Percentiles rank a stretch among this genome's conserved stretches.
Conservation (phyloP, 352 stramenopile species). For the Phytophthora cryptogea region DNA sequence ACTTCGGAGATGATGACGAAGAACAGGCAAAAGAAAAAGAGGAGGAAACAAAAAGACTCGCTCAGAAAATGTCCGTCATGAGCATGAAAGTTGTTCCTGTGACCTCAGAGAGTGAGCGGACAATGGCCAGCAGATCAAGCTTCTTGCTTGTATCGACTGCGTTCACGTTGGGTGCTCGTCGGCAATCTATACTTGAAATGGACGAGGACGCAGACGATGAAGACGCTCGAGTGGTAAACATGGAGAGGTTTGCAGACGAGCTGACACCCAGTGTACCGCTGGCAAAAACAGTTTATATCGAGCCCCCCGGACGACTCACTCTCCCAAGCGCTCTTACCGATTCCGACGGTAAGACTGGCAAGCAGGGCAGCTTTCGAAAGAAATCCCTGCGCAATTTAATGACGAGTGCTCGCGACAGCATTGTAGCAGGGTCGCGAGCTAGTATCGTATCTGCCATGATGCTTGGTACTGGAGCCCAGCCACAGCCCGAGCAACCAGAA, state of each 20-base stretch:
- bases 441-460: constrained; percentile 21
- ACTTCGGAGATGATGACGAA: constrained; percentile 84
- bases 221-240: constrained; percentile 36
- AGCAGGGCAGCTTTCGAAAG: constrained; percentile 1
- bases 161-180: constrained; percentile 15
- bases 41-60: constrained; percentile 55
- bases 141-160: constrained; percentile 19
- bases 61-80: constrained; percentile 63
- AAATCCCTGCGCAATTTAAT: constrained; percentile 20
- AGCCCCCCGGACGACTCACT: constrained; percentile 10
- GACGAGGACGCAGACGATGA: constrained; percentile 42
- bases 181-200: constrained; percentile 32
- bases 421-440: constrained; percentile 18
- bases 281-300: constrained; percentile 28
- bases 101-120: constrained; percentile 23
- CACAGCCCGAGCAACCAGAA: constrained; percentile 5
- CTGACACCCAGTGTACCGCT: constrained; percentile 29
- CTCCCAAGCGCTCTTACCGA: not conserved
- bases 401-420: constrained; percentile 15
- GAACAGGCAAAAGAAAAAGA: constrained; percentile 54
- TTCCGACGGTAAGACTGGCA: not conserved
- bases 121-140: constrained; percentile 18
- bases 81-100: constrained; percentile 55
- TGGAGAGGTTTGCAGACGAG: constrained; percentile 38
- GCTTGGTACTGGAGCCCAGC: constrained; percentile 1